A percentile compares a stretch with the other conserved stretches of the same genome.
These are phyloP conservation scores for Phytophthora sp. DNA, from an alignment of 352 stramenopile species.

Conservation along the genomic window DNA sequence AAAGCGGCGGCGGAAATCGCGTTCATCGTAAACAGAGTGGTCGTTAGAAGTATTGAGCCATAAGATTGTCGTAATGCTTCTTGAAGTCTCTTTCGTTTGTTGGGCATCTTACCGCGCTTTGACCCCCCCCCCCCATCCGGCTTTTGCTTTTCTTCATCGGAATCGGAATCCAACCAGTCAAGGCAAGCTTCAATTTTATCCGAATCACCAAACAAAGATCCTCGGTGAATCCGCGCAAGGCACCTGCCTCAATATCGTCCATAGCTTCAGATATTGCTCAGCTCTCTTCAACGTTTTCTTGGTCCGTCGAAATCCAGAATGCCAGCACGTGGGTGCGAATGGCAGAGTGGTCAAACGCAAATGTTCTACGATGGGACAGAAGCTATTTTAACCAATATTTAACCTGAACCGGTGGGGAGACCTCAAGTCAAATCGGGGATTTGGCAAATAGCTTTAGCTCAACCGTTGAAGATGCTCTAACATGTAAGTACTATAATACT, in stretches of 20 bases:
- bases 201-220: background rate
- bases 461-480: background rate
- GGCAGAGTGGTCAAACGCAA: background rate
- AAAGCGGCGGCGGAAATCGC: background rate
- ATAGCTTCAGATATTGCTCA: background rate
- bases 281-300: background rate
- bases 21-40: background rate
- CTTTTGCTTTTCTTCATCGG: background rate
- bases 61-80: background rate
- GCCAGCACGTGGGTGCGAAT: background rate
- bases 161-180: background rate
- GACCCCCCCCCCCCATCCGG: too few relatives aligned
- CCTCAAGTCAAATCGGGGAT: background rate
- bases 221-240: background rate
- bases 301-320: background rate
- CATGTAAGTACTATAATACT: too few relatives aligned
- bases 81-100: background rate
- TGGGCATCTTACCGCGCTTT: background rate
- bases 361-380: background rate
- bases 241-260: background rate
- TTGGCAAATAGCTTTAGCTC: background rate
- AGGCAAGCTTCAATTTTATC: background rate
- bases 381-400: background rate
- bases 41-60: background rate
- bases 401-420: background rate